These are phyloP conservation scores for Byssoonygena ceratinophila DNA, from an alignment of 2,329 filamentous ascomycete species.

Conservation along the genomic window DNA sequence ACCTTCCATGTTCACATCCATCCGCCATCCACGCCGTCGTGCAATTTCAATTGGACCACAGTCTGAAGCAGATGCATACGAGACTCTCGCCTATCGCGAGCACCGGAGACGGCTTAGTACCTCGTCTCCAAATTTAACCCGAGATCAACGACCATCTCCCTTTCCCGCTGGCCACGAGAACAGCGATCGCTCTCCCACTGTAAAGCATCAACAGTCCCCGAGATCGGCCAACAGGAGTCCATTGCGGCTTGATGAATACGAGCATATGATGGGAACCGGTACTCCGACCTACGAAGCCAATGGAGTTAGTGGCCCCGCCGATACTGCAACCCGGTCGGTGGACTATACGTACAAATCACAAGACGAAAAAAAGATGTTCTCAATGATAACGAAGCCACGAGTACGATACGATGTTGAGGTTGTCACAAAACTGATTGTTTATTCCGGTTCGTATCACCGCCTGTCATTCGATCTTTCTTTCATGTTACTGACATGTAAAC, in stretches of 20 bases:
- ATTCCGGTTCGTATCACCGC: slow-evolving; percentile 57
- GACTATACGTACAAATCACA: slow-evolving; percentile 21
- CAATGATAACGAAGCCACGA: slow-evolving; percentile 68
- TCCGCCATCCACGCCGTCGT: slow-evolving; percentile 66
- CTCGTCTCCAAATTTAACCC: slow-evolving; percentile 27
- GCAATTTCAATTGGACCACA: slow-evolving; percentile 87
- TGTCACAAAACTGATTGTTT: slow-evolving; percentile 90
- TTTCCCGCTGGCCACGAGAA: not conserved
- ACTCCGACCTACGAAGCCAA: slow-evolving; percentile 33
- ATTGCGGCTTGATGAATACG: slow-evolving; percentile 49
- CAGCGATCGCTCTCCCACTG: not conserved
- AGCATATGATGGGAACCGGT: slow-evolving; percentile 63
- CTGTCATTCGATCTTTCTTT: not conserved
- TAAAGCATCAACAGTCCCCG: not conserved
- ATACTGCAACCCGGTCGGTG: slow-evolving; percentile 17
- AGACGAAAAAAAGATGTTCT: slow-evolving; percentile 72
- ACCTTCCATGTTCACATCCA: slow-evolving; percentile 67
- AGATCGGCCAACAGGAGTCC: slow-evolving; percentile 8
- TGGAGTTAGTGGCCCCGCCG: slow-evolving; percentile 24
- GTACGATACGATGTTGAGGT: slow-evolving; percentile 98
- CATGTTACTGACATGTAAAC: slow-evolving; percentile 9
- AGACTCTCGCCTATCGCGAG: slow-evolving; percentile 84
- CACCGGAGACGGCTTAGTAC: slow-evolving; percentile 52
- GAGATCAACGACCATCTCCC: slow-evolving; percentile 21
- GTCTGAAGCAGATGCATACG: slow-evolving; percentile 91